Base-by-base conservation (phyloP, 352 stramenopile genomes). In the Phytophthora melonis region DNA sequence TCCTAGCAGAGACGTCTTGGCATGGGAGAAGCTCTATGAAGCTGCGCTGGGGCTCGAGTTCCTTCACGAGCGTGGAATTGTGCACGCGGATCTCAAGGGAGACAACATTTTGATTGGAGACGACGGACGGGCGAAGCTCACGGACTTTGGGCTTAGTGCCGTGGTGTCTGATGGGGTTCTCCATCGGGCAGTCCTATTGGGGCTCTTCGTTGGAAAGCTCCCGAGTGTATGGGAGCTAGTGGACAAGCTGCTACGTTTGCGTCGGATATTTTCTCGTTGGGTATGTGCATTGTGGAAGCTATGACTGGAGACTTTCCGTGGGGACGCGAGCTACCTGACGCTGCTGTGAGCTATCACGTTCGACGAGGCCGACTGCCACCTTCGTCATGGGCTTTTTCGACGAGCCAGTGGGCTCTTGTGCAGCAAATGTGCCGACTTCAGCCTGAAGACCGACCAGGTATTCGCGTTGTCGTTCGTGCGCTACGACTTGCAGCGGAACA, bases 81-180 rank as follows among this genome's bases (percentile, higher is more conserved):
- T 79, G 0, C 72, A 78, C 41, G 61, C 55, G 16, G 72, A 75
- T 55, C 56, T 78, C 9, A 78, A 78, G 25, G 45, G 61, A 18
- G 63, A 78, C 61, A 80, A 75, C n/a, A 74, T 80, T 27, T 57
- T 80, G 13, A 59, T 80, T 1, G 74, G 69, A 3, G 36, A n/a
- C 6, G 74, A 78, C 41, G 66, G 47, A 1, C 58, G 58, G 25
- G 74, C 70, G 4, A 80, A 78, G 62, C 50, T 80, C 18, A 78
- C 70, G 6, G 70, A 80, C 34, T 78, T 80, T 56, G 69, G 65
- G 0, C 43, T 78, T 11, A 80, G 74, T n/a, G 45, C 66, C 49
- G 39, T 59, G 3, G 36, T 52, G 7, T 53, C 52, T 6, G 41
- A 62, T 25, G 23, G 23, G 36, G 10, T 16, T 16, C 32, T 8